Conservation (phyloP, 2,329 filamentous ascomycete genomes). For the Colletotrichum karsti region DNA sequence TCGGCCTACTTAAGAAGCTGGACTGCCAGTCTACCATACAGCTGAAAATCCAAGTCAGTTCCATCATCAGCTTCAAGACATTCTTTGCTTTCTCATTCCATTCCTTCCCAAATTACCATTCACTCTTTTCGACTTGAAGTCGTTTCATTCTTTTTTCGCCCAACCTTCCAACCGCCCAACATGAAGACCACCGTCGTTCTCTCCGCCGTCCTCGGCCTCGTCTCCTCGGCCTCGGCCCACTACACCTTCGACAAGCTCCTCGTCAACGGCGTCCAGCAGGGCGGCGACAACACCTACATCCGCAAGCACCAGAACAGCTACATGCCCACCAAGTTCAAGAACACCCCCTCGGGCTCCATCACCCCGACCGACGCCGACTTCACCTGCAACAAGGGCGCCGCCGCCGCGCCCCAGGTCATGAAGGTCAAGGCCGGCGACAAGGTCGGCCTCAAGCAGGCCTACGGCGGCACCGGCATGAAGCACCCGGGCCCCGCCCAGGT, state of each 20-base stretch:
- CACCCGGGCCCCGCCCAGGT: slow-evolving; percentile 32
- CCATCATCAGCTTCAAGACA: background rate
- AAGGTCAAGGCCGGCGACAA: slow-evolving; percentile 29
- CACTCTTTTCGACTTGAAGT: slow-evolving; percentile 20
- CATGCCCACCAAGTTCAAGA: slow-evolving; percentile 30
- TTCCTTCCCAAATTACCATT: background rate
- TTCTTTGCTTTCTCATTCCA: slow-evolving; percentile 2
- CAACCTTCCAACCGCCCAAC: background rate
- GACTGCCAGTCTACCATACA: background rate
- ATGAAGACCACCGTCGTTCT: slow-evolving; percentile 19
- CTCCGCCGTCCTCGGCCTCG: slow-evolving; percentile 18
- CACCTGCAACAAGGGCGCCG: slow-evolving; percentile 23
- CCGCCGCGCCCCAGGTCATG: slow-evolving; percentile 12
- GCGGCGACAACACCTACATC: slow-evolving; percentile 31
- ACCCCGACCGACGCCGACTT: slow-evolving; percentile 20
- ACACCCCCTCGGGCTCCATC: slow-evolving; percentile 21
- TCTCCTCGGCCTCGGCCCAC: slow-evolving; percentile 26
- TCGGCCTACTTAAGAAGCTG: background rate
- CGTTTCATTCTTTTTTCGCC: slow-evolving; percentile 9
- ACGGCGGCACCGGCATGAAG: slow-evolving; percentile 26
- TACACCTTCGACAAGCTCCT: slow-evolving; percentile 35
- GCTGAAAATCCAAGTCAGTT: background rate
- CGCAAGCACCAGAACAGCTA: slow-evolving; percentile 29
- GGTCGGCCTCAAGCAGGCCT: slow-evolving; percentile 27
- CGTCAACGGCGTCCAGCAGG: slow-evolving; percentile 31